phyloP scores from a whole-genome alignment of 345 rosid genomes.

The rapeseed (Brassica napus) region DNA sequence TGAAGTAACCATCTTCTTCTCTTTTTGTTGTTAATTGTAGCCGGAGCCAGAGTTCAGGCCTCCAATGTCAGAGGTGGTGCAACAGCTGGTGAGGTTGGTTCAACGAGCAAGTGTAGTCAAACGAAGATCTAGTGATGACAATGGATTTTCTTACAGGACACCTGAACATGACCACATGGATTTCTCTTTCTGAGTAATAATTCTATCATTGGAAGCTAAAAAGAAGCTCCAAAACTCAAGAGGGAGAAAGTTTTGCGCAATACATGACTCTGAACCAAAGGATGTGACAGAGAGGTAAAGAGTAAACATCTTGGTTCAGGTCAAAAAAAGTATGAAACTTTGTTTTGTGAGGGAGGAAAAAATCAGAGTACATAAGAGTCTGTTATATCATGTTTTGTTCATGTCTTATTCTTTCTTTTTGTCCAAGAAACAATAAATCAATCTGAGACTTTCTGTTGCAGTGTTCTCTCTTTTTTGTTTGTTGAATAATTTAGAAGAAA shows the following conservation, averaged over 20 bases:
- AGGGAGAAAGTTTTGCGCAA: neutral
- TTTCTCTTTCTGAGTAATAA: constrained; percentile 46
- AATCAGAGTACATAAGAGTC: constrained; percentile 26
- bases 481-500: neutral
- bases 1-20: constrained; percentile 49
- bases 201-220: constrained; percentile 1
- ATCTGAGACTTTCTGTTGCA: neutral
- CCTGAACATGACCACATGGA: constrained; percentile 85
- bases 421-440: constrained; percentile 9
- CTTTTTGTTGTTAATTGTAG: constrained; percentile 40
- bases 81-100: constrained; percentile 84
- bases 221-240: neutral
- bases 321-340: neutral
- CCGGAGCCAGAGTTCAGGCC: constrained; percentile 99
- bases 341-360: constrained; percentile 9
- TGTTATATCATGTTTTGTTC: neutral
- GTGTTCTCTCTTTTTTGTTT: neutral
- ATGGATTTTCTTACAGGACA: constrained; percentile 75
- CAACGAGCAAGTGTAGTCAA: constrained; percentile 89
- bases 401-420: neutral
- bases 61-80: constrained; percentile 99
- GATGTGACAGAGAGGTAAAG: constrained; percentile 8
- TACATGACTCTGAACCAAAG: constrained; percentile 13
- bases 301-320: constrained; percentile 18
- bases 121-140: constrained; percentile 87